Conservation (phyloP, 2,329 filamentous ascomycete genomes). For the Pyrenochaeta sp. region DNA sequence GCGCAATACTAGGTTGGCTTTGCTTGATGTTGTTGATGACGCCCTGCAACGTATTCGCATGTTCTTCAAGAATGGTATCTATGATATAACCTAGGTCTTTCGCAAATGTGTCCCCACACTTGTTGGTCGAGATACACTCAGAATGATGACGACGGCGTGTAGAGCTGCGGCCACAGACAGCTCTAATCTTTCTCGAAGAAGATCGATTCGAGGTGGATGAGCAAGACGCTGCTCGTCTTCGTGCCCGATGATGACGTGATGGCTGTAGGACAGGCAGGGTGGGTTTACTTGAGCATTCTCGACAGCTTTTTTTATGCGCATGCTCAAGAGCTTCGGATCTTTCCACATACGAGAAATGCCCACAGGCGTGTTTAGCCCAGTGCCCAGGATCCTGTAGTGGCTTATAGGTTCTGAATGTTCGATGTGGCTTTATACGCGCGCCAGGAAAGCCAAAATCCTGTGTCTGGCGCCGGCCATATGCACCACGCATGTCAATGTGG, state of each 20-base stretch:
- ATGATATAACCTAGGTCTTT: conserved; percentile 50
- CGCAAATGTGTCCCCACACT: conserved; percentile 35
- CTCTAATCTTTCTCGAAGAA: conserved; percentile 7
- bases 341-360: conserved; percentile 34
- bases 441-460: conserved; percentile 46
- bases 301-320: conserved; percentile 25
- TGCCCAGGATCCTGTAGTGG: conserved; percentile 29
- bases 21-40: conserved; percentile 51
- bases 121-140: conserved; percentile 24
- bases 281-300: conserved; percentile 28
- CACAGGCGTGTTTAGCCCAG: conserved; percentile 41
- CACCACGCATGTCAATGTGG: conserved; percentile 37
- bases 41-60: conserved; percentile 47
- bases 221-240: conserved; percentile 18
- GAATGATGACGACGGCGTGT: conserved; percentile 21
- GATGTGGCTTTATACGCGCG: conserved; percentile 34
- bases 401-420: conserved; percentile 15
- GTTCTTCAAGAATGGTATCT: conserved; percentile 53
- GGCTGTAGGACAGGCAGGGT: not conserved
- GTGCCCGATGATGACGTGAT: conserved; percentile 5
- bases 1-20: conserved; percentile 26
- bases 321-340: conserved; percentile 21
- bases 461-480: conserved; percentile 42
- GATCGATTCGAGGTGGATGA: conserved; percentile 21
- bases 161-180: not conserved